Conservation (phyloP, 2,329 filamentous ascomycete species). For the Fusarium chlamydosporum region DNA sequence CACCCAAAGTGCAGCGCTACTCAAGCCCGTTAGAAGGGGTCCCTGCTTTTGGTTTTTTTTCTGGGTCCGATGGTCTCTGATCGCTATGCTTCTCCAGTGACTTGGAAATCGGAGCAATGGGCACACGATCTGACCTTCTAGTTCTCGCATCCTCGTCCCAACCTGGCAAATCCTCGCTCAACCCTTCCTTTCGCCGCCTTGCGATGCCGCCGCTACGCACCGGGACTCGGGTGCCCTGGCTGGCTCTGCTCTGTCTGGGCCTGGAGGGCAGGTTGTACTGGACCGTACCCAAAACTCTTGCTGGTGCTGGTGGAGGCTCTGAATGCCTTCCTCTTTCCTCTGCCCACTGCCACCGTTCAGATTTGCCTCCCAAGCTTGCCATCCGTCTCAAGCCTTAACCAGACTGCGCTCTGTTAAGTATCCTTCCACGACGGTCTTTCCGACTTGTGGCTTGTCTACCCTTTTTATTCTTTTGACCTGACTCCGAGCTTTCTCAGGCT, state of each 20-base stretch:
- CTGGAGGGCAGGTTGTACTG: not conserved
- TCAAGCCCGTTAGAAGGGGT: constrained; percentile 42
- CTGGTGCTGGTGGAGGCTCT: constrained; percentile 29
- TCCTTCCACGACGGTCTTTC: constrained; percentile 13
- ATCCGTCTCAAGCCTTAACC: constrained; percentile 24
- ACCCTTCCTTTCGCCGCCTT: constrained; percentile 34
- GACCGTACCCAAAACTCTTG: constrained; percentile 33
- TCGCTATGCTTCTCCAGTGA: constrained; percentile 45
- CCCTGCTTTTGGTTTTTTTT: constrained; percentile 47
- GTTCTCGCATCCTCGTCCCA: constrained; percentile 39
- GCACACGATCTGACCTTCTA: constrained; percentile 51
- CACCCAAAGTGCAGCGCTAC: constrained; percentile 16
- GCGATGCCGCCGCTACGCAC: constrained; percentile 31
- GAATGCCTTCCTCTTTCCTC: constrained; percentile 36
- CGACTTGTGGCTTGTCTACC: constrained; percentile 26
- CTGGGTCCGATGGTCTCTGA: constrained; percentile 52
- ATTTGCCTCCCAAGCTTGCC: constrained; percentile 34
- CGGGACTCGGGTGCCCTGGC: constrained; percentile 42
- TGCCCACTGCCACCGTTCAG: constrained; percentile 6
- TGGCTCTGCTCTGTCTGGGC: constrained; percentile 1
- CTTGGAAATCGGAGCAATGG: constrained; percentile 56
- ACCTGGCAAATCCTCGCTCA: constrained; percentile 35
- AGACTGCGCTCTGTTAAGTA: constrained; percentile 25
- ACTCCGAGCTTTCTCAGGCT: constrained; percentile 22
- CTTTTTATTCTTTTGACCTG: constrained; percentile 7